A percentile compares a stretch with the other conserved stretches of the same genome.
phyloP scores from a whole-genome alignment of 2,329 filamentous ascomycete species.

The Microdochium paspali region DNA sequence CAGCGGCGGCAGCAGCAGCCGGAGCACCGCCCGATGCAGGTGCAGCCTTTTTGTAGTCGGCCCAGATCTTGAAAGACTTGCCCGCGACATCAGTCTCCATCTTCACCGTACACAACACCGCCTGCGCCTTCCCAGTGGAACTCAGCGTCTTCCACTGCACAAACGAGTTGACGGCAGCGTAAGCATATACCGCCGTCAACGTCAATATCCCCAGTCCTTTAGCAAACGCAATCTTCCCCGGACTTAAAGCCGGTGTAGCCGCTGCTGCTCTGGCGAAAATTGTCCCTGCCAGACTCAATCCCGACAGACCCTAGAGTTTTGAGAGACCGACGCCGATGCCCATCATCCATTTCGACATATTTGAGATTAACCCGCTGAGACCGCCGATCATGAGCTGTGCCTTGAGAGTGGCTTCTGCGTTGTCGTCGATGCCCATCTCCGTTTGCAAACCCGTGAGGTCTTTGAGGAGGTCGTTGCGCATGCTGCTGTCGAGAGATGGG shows the following conservation, averaged over 20 bases:
- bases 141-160: background rate
- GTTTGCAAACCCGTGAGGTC: background rate
- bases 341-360: background rate
- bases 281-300: background rate
- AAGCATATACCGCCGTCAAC: background rate
- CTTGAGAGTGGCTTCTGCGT: background rate
- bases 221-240: background rate
- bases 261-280: background rate
- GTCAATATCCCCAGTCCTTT: background rate
- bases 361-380: background rate
- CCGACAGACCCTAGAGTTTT: background rate
- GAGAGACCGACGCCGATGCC: background rate
- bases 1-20: background rate
- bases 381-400: background rate
- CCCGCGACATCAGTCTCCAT: background rate
- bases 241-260: background rate
- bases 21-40: too few relatives aligned
- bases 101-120: background rate
- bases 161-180: background rate
- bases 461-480: background rate
- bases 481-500: background rate
- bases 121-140: background rate
- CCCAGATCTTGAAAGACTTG: background rate
- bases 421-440: background rate
- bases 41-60: background rate